A percentile compares a stretch with the other conserved stretches of the same genome.
Conservation (phyloP, 768 basidiomycete genomes). For the Lactarius vividus region DNA sequence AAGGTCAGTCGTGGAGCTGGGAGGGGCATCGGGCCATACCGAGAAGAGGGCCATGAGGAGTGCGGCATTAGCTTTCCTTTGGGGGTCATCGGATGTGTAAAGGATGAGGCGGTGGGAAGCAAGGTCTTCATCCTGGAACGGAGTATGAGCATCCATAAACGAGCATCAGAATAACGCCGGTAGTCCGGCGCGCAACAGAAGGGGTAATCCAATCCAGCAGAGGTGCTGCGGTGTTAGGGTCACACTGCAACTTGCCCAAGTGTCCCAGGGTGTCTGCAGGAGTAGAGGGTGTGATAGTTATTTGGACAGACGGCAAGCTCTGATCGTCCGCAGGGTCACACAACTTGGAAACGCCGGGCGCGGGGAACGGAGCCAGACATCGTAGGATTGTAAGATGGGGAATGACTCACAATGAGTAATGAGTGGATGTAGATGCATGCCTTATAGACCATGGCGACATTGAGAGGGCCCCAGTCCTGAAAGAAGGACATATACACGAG, state of each 20-base stretch:
- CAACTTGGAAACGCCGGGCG: background rate
- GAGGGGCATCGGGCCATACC: slow-evolving; percentile 47
- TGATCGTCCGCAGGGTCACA: background rate
- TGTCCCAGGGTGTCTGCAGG: background rate
- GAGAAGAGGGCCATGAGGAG: slow-evolving; percentile 92
- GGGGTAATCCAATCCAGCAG: background rate
- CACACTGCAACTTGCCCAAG: background rate
- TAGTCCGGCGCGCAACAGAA: background rate
- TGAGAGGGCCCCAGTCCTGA: slow-evolving; percentile 91
- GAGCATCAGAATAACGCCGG: slow-evolving; percentile 2
- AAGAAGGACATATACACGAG: slow-evolving; percentile 91
- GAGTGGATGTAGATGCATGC: slow-evolving; percentile 90
- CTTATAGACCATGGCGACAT: slow-evolving; percentile 91
- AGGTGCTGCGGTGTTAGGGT: slow-evolving; percentile 4
- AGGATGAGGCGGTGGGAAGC: slow-evolving; percentile 74
- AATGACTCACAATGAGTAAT: slow-evolving; percentile 44
- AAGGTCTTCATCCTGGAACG: slow-evolving; percentile 67
- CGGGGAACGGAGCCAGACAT: background rate
- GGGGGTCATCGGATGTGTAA: slow-evolving; percentile 84
- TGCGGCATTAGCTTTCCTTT: slow-evolving; percentile 89
- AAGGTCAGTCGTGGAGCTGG: background rate
- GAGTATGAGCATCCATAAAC: slow-evolving; percentile 17
- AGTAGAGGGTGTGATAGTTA: slow-evolving; percentile 1
- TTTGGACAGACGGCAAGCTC: background rate
- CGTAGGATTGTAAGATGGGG: background rate